Evolutionary conservation across 2,329 filamentous ascomycete species (phyloP).

Genomic region (Dothistroma pini): DNA sequence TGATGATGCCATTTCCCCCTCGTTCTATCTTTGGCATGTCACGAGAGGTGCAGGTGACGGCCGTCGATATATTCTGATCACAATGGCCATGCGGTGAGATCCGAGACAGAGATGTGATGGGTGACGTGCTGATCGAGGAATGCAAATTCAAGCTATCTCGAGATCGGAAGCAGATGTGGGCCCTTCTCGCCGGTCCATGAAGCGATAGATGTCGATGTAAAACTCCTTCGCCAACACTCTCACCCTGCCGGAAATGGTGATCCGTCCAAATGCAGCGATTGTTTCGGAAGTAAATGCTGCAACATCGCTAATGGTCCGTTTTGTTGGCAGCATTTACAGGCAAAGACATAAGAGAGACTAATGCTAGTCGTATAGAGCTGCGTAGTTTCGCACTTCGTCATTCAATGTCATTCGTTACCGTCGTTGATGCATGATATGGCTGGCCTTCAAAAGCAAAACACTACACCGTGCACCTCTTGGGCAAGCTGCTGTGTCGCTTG

Average conservation of each 20-base stretch:
- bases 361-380: background rate
- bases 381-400: background rate
- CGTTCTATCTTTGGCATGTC: background rate
- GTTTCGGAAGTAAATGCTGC: background rate
- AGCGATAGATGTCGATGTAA: background rate
- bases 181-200: background rate
- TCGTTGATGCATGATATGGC: conserved; percentile 1
- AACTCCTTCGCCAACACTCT: background rate
- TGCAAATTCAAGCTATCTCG: background rate
- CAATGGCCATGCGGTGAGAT: background rate
- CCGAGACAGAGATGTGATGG: background rate
- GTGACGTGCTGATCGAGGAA: background rate
- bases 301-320: background rate
- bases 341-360: background rate
- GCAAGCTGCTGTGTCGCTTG: conserved; percentile 12
- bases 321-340: background rate
- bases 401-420: background rate
- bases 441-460: conserved; percentile 27
- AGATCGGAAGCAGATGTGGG: background rate
- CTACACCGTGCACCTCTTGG: conserved; percentile 23
- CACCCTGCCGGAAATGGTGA: background rate
- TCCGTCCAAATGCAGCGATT: background rate
- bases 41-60: background rate
- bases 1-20: background rate
- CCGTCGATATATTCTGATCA: background rate